Evolutionary conservation across 768 basidiomycete species (phyloP).

Genomic region (Serendipita sp.): DNA sequence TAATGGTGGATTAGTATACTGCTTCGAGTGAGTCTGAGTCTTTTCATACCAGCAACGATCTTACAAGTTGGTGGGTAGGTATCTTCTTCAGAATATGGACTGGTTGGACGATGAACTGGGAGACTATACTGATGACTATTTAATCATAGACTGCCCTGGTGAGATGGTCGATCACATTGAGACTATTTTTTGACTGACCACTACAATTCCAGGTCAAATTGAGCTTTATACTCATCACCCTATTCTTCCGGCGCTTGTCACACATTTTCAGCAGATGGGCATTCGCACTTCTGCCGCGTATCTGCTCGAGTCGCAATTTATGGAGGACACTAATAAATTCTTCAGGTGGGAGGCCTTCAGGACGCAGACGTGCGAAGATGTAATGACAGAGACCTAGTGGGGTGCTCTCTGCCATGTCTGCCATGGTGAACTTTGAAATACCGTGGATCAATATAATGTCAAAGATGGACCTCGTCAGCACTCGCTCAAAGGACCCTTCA

Average conservation of each 20-base stretch:
- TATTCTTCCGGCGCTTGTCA: conserved; percentile 81
- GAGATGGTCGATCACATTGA: conserved; percentile 12
- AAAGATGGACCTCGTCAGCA: conserved; percentile 93
- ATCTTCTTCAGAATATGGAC: conserved; percentile 91
- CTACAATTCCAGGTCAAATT: conserved; percentile 65
- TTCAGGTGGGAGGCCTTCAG: conserved; percentile 46
- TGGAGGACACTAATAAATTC: conserved; percentile 98
- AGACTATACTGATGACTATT: conserved; percentile 89
- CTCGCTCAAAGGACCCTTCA: conserved; percentile 41
- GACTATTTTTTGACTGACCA: not conserved
- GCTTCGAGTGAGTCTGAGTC: conserved; percentile 81
- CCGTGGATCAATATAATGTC: conserved; percentile 98
- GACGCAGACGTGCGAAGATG: not conserved
- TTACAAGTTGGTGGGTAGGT: conserved; percentile 33
- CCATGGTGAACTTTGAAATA: conserved; percentile 95
- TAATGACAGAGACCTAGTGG: conserved; percentile 35
- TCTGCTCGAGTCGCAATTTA: conserved; percentile 94
- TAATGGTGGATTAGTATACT: conserved; percentile 93
- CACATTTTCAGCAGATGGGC: conserved; percentile 54
- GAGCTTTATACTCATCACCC: conserved; percentile 98
- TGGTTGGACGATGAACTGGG: conserved; percentile 97
- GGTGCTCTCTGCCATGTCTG: conserved; percentile 94
- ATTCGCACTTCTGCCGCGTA: conserved; percentile 83
- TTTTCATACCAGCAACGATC: conserved; percentile 22
- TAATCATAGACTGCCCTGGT: conserved; percentile 87